A percentile compares a stretch with the other conserved stretches of the same genome.
phyloP scores from a whole-genome alignment of 2,329 filamentous ascomycete species.

The Metarhizium brunneum region DNA sequence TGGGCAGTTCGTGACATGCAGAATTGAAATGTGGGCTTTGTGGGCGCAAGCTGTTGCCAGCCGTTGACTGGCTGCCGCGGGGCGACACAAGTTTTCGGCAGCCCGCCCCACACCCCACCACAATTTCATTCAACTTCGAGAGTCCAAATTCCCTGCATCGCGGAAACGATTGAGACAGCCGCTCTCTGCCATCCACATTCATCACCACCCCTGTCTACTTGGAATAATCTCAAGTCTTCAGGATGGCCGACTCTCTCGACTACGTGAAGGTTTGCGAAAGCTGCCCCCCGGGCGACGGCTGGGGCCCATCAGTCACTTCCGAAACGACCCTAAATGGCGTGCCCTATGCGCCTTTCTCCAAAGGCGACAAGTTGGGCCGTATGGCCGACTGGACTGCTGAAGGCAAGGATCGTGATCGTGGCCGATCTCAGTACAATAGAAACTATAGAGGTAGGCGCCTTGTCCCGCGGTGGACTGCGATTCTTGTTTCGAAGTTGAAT shows the following conservation, averaged over 20 bases:
- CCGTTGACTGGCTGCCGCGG: constrained; percentile 8
- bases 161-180: constrained; percentile 9
- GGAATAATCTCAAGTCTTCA: constrained; percentile 10
- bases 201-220: background rate
- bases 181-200: background rate
- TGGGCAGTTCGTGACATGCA: background rate
- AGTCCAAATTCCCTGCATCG: constrained; percentile 23
- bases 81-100: constrained; percentile 21
- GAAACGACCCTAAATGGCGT: constrained; percentile 91
- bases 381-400: constrained; percentile 98
- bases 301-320: constrained; percentile 75
- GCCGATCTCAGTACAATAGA: constrained; percentile 80
- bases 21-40: constrained; percentile 4
- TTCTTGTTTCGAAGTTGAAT: background rate
- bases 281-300: constrained; percentile 68
- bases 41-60: background rate
- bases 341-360: constrained; percentile 95
- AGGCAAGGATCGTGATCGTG: constrained; percentile 72
- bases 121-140: constrained; percentile 26
- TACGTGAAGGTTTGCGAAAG: constrained; percentile 57
- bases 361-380: constrained; percentile 95
- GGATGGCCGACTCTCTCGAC: constrained; percentile 46
- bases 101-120: constrained; percentile 30
- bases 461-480: background rate
- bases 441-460: constrained; percentile 71